phyloP scores from a whole-genome alignment of 2,329 filamentous ascomycete species.

The Colletotrichum theobromicola region DNA sequence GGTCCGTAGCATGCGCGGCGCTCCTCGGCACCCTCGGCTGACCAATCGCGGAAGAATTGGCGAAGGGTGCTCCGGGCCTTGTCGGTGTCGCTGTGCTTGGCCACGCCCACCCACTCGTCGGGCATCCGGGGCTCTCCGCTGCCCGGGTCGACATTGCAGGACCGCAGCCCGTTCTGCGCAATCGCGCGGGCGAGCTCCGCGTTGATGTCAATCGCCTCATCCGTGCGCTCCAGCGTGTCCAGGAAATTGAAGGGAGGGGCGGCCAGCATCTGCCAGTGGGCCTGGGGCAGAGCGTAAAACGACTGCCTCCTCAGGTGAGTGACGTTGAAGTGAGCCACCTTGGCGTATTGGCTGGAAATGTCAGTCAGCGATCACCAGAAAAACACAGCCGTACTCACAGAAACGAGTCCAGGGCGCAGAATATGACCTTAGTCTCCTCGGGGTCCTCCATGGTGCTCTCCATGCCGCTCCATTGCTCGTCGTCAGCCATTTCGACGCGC shows the following conservation, averaged over 20 bases:
- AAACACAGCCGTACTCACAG: constrained; percentile 61
- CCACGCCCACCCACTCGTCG: constrained; percentile 71
- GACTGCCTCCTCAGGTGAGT: constrained; percentile 90
- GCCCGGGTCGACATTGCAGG: constrained; percentile 59
- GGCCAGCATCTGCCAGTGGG: constrained; percentile 84
- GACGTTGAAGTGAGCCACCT: constrained; percentile 84
- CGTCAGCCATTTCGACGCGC: constrained; percentile 32
- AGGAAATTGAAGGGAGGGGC: constrained; percentile 83
- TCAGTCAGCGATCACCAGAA: neutral
- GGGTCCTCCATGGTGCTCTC: constrained; percentile 73
- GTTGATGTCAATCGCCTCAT: constrained; percentile 89
- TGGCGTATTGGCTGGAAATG: constrained; percentile 76
- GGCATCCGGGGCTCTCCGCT: constrained; percentile 53
- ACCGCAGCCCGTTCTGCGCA: constrained; percentile 68
- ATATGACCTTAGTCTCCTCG: constrained; percentile 81
- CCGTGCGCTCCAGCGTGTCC: constrained; percentile 77
- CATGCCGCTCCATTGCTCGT: constrained; percentile 62
- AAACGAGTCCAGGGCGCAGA: constrained; percentile 87
- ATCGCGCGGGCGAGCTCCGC: constrained; percentile 83
- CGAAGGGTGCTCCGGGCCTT: constrained; percentile 92
- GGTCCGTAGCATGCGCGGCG: constrained; percentile 79
- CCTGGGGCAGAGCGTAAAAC: constrained; percentile 87
- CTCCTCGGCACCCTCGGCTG: constrained; percentile 75
- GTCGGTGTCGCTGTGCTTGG: constrained; percentile 78
- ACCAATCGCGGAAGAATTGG: constrained; percentile 97